Evolutionary conservation across 805 yeast genomes (phyloP).

Genomic region (Saccharomycopsis sp.): DNA sequence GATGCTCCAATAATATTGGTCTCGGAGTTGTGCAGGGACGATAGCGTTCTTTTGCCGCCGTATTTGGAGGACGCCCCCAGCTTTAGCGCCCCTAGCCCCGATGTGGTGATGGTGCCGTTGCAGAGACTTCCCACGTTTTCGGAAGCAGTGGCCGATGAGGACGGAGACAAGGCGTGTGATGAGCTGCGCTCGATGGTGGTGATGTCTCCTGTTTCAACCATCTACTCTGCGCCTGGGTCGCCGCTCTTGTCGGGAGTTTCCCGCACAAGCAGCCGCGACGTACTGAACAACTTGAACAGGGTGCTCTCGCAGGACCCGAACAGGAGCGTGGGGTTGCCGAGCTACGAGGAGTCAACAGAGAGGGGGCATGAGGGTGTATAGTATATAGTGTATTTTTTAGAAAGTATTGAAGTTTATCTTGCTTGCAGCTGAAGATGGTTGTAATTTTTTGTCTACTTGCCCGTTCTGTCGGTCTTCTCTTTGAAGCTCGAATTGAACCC

Average conservation of each 20-base stretch:
- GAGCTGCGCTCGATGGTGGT: slow-evolving; percentile 7
- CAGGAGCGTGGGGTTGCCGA: too few species aligned
- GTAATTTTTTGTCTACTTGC: background rate
- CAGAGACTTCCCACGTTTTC: background rate
- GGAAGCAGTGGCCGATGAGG: too few species aligned
- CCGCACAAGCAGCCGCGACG: slow-evolving; percentile 1
- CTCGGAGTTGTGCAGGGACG: slow-evolving; percentile 34
- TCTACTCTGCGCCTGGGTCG: slow-evolving; percentile 5
- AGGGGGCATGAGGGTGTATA: too few species aligned
- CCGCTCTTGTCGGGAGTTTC: background rate
- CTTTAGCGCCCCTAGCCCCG: too few species aligned
- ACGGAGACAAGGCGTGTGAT: too few species aligned
- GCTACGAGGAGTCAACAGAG: too few species aligned
- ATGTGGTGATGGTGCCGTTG: background rate
- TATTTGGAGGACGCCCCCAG: slow-evolving; percentile 8
- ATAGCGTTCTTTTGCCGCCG: slow-evolving; percentile 31
- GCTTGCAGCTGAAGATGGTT: too few species aligned
- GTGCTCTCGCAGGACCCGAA: too few species aligned
- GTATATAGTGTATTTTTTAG: too few species aligned
- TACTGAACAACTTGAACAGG: too few species aligned
- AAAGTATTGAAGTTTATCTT: too few species aligned
- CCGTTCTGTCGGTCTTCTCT: slow-evolving; percentile 25
- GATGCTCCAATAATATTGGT: slow-evolving; percentile 62
- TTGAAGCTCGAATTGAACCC: slow-evolving; percentile 86
- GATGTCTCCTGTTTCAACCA: slow-evolving; percentile 9